These are phyloP conservation scores for Trichosporon sp. DNA, from an alignment of 1,284 basidiomycete species.

Conservation along the genomic window DNA sequence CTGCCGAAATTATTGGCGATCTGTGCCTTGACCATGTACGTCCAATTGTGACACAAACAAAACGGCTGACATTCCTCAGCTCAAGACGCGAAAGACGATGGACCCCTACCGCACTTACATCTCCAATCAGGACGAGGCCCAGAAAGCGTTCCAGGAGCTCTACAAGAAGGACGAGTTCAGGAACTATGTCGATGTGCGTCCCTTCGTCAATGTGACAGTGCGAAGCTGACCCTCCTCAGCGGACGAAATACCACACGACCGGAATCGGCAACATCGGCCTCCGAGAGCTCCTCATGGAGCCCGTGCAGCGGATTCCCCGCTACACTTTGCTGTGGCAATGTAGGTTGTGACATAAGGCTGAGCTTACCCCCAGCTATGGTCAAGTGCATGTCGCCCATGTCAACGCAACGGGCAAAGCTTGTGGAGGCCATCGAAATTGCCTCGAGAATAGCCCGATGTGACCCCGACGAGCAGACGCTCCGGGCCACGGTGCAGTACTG, in stretches of 20 bases:
- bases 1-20: conserved; percentile 67
- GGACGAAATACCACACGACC: conserved; percentile 79
- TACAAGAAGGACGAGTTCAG: conserved; percentile 71
- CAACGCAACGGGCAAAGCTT: conserved; percentile 73
- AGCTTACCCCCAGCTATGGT: conserved; percentile 60
- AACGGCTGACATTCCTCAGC: conserved; percentile 41
- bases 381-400: conserved; percentile 72
- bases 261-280: conserved; percentile 82
- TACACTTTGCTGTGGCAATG: conserved; percentile 89
- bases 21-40: conserved; percentile 70
- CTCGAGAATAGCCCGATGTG: conserved; percentile 84
- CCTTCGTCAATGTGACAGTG: neutral
- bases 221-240: conserved; percentile 52
- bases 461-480: conserved; percentile 85
- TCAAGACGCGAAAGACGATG: conserved; percentile 73
- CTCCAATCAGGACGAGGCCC: conserved; percentile 87
- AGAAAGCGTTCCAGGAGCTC: conserved; percentile 79
- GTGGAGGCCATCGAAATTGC: conserved; percentile 83
- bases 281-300: conserved; percentile 93
- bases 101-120: conserved; percentile 90
- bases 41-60: conserved; percentile 2
- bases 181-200: conserved; percentile 75
- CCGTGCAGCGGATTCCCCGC: conserved; percentile 96
- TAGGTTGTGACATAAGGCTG: conserved; percentile 12
- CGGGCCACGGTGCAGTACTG: conserved; percentile 85